Evolutionary conservation across 2,329 filamentous ascomycete species (phyloP).

Genomic region (Venturia carpophila): DNA sequence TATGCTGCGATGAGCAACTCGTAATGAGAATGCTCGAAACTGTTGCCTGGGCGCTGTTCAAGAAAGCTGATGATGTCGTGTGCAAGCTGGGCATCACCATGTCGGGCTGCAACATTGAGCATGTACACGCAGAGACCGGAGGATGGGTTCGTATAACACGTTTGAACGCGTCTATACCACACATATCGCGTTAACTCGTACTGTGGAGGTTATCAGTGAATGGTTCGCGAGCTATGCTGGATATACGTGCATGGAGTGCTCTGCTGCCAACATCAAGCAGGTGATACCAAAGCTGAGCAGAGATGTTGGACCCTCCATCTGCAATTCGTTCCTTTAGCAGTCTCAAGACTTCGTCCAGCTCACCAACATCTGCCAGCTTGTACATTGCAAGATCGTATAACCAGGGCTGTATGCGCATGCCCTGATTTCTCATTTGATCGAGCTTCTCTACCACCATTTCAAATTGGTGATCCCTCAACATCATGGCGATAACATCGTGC

Average conservation of each 20-base stretch:
- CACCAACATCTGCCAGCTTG: conserved; percentile 60
- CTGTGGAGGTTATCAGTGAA: conserved; percentile 31
- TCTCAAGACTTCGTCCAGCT: conserved; percentile 68
- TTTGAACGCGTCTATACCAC: conserved; percentile 61
- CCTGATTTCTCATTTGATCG: conserved; percentile 54
- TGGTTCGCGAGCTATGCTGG: neutral
- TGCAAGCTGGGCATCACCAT: conserved; percentile 61
- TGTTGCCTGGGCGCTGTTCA: conserved; percentile 45
- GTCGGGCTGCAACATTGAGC: conserved; percentile 61
- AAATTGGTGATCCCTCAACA: conserved; percentile 73
- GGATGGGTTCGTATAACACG: conserved; percentile 52
- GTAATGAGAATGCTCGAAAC: conserved; percentile 63
- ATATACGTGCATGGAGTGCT: conserved; percentile 45
- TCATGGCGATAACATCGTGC: conserved; percentile 61
- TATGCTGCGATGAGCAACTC: conserved; percentile 71
- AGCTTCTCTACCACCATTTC: conserved; percentile 61
- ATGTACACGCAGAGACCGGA: conserved; percentile 60
- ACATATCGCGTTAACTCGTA: conserved; percentile 58
- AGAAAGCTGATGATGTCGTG: conserved; percentile 63
- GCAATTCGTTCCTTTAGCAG: conserved; percentile 54
- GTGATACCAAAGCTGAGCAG: conserved; percentile 57
- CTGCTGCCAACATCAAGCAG: conserved; percentile 68
- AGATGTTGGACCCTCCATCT: conserved; percentile 36
- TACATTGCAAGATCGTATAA: conserved; percentile 71
- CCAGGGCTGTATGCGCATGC: conserved; percentile 57